Evolutionary conservation across 306 rosid genomes (phyloP).

Genomic region (Prunus salicina): DNA sequence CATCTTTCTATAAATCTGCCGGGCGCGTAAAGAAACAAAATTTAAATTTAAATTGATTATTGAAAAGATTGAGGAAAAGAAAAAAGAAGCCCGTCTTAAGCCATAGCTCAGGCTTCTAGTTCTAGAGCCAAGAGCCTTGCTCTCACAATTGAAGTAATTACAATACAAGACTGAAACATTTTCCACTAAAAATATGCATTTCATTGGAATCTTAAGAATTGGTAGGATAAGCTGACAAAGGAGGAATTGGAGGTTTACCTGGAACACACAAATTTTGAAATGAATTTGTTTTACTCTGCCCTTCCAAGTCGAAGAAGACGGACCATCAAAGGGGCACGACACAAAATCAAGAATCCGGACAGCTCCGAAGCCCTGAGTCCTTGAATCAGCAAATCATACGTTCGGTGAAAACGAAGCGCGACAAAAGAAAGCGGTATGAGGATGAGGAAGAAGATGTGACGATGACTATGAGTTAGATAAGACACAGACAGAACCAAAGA

Average conservation of each 20-base stretch:
- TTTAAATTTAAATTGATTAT: neutral
- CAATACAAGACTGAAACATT: neutral
- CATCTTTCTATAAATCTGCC: neutral
- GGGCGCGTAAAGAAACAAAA: neutral
- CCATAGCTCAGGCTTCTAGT: neutral
- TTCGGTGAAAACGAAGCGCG: conserved; percentile 1
- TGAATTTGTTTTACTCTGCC: neutral
- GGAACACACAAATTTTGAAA: neutral
- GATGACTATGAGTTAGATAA: conserved; percentile 3
- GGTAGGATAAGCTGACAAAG: neutral
- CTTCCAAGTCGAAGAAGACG: neutral
- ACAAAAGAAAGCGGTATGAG: conserved; percentile 12
- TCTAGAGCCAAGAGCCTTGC: neutral
- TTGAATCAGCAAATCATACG: neutral
- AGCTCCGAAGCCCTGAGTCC: conserved; percentile 24
- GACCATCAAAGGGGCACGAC: neutral
- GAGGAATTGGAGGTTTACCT: neutral
- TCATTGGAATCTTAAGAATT: neutral
- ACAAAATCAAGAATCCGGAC: neutral
- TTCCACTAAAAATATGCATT: neutral
- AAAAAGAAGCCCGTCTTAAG: neutral
- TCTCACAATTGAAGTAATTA: neutral
- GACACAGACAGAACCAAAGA: neutral
- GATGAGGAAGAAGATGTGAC: neutral
- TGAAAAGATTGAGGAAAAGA: neutral